Percentiles rank a stretch among this genome's conserved stretches.
These are phyloP conservation scores for Termitomyces sp. DNA, from an alignment of 768 basidiomycete genomes.

Conservation along the genomic window DNA sequence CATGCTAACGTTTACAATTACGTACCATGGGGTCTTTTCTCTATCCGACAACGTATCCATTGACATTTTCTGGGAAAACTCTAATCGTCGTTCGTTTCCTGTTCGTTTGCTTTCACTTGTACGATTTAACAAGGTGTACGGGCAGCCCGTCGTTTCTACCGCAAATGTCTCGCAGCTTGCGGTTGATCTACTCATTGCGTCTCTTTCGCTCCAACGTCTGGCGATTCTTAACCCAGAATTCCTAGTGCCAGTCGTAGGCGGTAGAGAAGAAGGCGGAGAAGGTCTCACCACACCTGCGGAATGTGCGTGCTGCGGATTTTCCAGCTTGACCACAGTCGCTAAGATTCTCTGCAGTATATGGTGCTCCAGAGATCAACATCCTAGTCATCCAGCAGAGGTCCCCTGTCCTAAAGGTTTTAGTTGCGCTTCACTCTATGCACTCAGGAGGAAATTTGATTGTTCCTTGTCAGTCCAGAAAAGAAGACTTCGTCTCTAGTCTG, in stretches of 20 bases:
- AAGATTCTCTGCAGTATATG: constrained; percentile 49
- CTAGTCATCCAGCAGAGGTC: constrained; percentile 74
- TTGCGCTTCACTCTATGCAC: not conserved
- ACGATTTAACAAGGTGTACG: constrained; percentile 8
- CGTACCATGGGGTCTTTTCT: constrained; percentile 8
- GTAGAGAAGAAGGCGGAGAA: constrained; percentile 51
- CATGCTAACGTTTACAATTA: not conserved
- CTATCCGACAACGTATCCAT: constrained; percentile 17
- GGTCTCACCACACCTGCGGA: constrained; percentile 75
- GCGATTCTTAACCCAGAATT: constrained; percentile 59
- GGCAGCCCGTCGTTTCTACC: constrained; percentile 67
- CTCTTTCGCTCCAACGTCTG: constrained; percentile 51
- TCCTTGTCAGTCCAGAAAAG: constrained; percentile 51
- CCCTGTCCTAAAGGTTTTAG: constrained; percentile 67
- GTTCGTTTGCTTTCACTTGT: not conserved
- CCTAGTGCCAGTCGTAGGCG: constrained; percentile 68
- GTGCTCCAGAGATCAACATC: constrained; percentile 41
- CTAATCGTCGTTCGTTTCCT: constrained; percentile 37
- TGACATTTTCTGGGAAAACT: constrained; percentile 31
- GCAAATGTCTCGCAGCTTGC: constrained; percentile 82
- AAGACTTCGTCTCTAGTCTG: constrained; percentile 55
- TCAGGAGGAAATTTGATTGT: not conserved
- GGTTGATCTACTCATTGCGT: constrained; percentile 66
- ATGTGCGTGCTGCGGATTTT: constrained; percentile 39
- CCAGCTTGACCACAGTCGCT: not conserved